Evolutionary conservation across 2,329 filamentous ascomycete genomes (phyloP), one percentile per base, ranked within the genome.

Genomic region (Penicillium sp.): DNA sequence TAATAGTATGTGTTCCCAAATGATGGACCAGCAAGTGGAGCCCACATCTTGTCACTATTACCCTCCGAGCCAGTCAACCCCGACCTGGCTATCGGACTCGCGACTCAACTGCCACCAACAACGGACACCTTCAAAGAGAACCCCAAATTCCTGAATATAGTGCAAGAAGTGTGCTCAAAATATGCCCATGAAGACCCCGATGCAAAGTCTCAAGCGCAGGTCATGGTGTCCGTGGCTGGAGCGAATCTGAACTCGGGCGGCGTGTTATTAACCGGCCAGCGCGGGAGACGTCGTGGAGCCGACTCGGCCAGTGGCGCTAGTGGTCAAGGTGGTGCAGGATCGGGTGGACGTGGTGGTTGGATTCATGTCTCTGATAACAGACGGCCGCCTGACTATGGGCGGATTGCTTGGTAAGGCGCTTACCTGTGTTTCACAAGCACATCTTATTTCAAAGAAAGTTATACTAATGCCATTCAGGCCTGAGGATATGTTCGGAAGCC

Each of bases 401-500:
- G 85, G n/a, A 86, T 87, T 60, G 82, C 85, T 51, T 86, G 81
- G 81, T 78, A 70, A 51, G 65, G 15, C n/a, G 6, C 9, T 37
- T 21, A 13, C 31, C 17, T 15, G 2, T 27, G 6, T 35, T 15
- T 21, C 15, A 35, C 9, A n/a, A 19, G 21, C 29, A 10, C 17
- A 13, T 21, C 13, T 25, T 35, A 37, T 13, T 37, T 3, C 21
- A 31, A 7, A 41, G 35, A n/a, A 13, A 37, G 62, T 67, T 53
- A 72, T 50, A 51, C 50, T 57, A 23, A 57, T 33, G 21, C 4
- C 15, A 23, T 23, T 29, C 38, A 79, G 78, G 70, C 85, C 85
- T 0, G 85, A 88, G 68, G 85, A 88, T 72, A 88, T 88, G 50
- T 84, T 88, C 67, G 85, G 85, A 15, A 87, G 84, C 63, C 68